Base-by-base conservation (phyloP, 257 asterid genomes). In the Primulina eburnea region DNA sequence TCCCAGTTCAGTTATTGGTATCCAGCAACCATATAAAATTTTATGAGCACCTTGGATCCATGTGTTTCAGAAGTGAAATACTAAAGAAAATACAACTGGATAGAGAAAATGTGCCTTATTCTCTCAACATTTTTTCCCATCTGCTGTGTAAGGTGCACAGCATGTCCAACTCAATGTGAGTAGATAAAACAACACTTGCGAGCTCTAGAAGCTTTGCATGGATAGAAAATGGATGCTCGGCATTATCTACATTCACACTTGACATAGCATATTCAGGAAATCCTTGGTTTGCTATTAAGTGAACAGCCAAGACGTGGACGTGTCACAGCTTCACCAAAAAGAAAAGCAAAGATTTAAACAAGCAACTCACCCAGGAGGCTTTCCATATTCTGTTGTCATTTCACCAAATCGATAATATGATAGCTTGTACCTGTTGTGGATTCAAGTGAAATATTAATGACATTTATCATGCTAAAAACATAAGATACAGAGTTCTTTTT, bases 341-440 rank as follows among this genome's bases (percentile, higher is more conserved):
- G 26, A 29, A 37, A 50, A 20, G 5, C 17, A 7, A 20, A 28
- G 61, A 34, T 55, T 55, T n/a, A 62, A 59, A 67, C 68, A 66
- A 67, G 67, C 4, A 69, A 83, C 95, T 85, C 76, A 93, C 97
- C 99, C 99, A 28, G 99, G 91, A 63, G 97, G 97, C 77, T 89
- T 89, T 71, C 96, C 97, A 73, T 88, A 85, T 76, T 94, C 99
- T 29, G 99, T 94, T 37, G 93, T 89, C 83, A 94, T 83, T 82
- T 94, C 99, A 47, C 97, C 97, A 78, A 94, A 94, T 65, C 97
- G 97, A 73, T 94, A 94, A 70, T 94, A 91, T 58, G 87, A 91
- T 60, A 91, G 86, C 87, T 91, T 94, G 90, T 94, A 94, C 99
- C 98, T 93, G 57, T 73, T 67, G 67, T 60, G 11, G 61, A 65